phyloP scores from a whole-genome alignment of 805 yeast genomes.

The Jamesozyma piceae region DNA sequence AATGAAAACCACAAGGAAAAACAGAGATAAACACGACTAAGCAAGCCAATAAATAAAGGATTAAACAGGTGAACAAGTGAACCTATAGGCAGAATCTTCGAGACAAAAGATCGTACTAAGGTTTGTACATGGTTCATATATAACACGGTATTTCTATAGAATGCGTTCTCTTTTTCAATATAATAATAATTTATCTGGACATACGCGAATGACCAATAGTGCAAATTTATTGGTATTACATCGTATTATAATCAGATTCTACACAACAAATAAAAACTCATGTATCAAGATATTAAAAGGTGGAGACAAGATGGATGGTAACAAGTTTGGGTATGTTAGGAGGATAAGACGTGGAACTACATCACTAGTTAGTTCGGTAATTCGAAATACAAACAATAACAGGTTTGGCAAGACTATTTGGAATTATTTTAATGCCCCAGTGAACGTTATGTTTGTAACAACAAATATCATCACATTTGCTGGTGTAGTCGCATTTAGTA shows the following conservation, averaged over 20 bases:
- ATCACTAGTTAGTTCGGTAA: neutral
- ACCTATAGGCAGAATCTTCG: neutral
- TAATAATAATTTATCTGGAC: neutral
- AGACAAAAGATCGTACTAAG: neutral
- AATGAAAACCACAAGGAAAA: too few relatives aligned
- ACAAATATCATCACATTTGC: constrained; percentile 31
- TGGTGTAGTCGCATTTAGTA: constrained; percentile 29
- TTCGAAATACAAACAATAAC: neutral
- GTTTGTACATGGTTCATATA: neutral
- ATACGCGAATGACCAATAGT: neutral
- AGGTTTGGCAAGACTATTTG: constrained; percentile 17
- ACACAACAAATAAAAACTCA: neutral
- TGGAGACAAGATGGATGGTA: neutral
- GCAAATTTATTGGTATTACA: neutral
- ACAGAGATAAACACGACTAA: too few relatives aligned
- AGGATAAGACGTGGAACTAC: neutral
- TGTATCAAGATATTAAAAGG: neutral
- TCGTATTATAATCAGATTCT: neutral
- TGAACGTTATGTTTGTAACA: constrained; percentile 31
- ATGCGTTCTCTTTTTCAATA: neutral
- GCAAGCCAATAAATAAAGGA: neutral
- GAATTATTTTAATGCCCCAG: constrained; percentile 34
- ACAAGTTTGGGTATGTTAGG: neutral
- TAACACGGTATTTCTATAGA: neutral
- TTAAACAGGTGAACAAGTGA: neutral